A percentile compares a stretch with the other conserved stretches of the same genome.
phyloP scores from a whole-genome alignment of 2,329 filamentous ascomycete genomes.

The Penicillium griseofulvum region DNA sequence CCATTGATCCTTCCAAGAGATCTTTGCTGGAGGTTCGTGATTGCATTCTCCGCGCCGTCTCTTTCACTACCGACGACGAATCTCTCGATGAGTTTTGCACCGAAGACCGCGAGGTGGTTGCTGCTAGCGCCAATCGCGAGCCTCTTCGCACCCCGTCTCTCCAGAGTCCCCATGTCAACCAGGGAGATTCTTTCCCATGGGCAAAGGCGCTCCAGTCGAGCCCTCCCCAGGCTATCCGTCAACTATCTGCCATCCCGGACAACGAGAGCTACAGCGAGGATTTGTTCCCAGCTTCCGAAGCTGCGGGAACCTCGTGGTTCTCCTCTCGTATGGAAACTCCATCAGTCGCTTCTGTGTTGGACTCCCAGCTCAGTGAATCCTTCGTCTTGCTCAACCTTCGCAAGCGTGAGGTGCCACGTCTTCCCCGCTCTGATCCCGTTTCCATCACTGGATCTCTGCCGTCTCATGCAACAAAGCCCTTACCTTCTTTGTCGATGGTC shows the following conservation, averaged over 20 bases:
- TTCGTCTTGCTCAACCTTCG: slow-evolving; percentile 68
- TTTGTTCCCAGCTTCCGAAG: slow-evolving; percentile 74
- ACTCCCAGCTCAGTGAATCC: slow-evolving; percentile 77
- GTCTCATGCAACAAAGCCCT: slow-evolving; percentile 56
- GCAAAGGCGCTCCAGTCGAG: slow-evolving; percentile 81
- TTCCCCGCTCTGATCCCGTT: slow-evolving; percentile 59
- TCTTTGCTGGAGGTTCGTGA: slow-evolving; percentile 75
- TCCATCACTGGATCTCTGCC: slow-evolving; percentile 79
- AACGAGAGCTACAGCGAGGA: slow-evolving; percentile 79
- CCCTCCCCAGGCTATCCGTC: slow-evolving; percentile 68
- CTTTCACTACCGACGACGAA: slow-evolving; percentile 93
- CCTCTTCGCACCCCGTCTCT: slow-evolving; percentile 94
- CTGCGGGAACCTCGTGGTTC: slow-evolving; percentile 68
- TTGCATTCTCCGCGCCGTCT: slow-evolving; percentile 74
- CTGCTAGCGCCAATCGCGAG: slow-evolving; percentile 83
- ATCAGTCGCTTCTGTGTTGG: slow-evolving; percentile 78
- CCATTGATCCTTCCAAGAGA: slow-evolving; percentile 84
- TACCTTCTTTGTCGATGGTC: slow-evolving; percentile 71
- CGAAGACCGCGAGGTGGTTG: slow-evolving; percentile 70
- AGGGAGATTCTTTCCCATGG: slow-evolving; percentile 85
- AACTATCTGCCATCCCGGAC: slow-evolving; percentile 81
- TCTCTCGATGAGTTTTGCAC: slow-evolving; percentile 89
- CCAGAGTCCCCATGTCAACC: slow-evolving; percentile 77
- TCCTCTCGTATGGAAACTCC: slow-evolving; percentile 73
- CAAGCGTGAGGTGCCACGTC: slow-evolving; percentile 43